These are phyloP conservation scores for Byssochlamys sp. DNA, from an alignment of 2,329 filamentous ascomycete genomes.

Conservation along the genomic window DNA sequence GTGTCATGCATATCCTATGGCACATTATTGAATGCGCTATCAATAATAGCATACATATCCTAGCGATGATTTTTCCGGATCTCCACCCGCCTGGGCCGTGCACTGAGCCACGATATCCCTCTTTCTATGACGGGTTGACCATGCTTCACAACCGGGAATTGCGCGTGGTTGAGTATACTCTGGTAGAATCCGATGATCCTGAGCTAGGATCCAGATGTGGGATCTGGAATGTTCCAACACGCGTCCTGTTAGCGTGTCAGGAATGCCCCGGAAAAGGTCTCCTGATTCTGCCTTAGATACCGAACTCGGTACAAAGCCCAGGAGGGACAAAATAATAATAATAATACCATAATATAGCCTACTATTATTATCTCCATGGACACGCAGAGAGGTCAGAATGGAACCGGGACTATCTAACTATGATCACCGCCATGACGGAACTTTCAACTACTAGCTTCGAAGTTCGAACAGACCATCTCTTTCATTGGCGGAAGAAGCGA, in stretches of 20 bases:
- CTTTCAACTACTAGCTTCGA: background rate
- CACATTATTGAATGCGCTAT: background rate
- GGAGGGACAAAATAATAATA: too few species aligned
- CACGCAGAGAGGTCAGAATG: background rate
- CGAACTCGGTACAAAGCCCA: background rate
- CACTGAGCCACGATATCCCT: background rate
- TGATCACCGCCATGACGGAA: background rate
- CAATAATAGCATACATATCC: background rate
- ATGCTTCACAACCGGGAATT: background rate
- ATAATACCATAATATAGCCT: background rate
- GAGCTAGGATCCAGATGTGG: background rate
- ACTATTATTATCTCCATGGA: background rate
- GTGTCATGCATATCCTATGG: too few species aligned
- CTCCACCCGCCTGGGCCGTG: background rate
- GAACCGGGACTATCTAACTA: background rate
- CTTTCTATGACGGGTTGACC: background rate
- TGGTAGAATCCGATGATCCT: background rate
- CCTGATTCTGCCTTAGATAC: background rate
- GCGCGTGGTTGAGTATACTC: background rate
- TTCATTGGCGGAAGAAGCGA: background rate
- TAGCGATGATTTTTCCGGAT: background rate
- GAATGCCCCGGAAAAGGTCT: background rate
- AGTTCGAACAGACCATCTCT: background rate
- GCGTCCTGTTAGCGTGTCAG: background rate
- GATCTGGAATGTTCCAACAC: background rate